Conservation (phyloP, 73 alveolate genomes). For the Paramecium pentaurelia region DNA sequence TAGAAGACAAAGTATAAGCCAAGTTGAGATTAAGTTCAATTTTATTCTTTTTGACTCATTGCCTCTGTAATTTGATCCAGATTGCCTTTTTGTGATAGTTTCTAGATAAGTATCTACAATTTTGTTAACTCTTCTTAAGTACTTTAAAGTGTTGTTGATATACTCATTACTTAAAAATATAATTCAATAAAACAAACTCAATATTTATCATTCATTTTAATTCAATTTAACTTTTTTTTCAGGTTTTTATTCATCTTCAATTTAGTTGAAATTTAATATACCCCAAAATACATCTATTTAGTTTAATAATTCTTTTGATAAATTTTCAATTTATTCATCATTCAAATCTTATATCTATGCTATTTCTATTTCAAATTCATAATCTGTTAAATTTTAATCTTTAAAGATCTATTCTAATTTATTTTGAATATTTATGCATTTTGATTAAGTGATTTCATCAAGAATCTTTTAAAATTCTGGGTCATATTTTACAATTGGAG, state of each 20-base stretch:
- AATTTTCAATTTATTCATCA: background rate
- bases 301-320: background rate
- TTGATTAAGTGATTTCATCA: background rate
- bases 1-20: constrained; percentile 24
- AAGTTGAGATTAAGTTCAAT: constrained; percentile 24
- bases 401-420: background rate
- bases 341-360: background rate
- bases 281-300: background rate
- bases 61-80: background rate
- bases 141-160: background rate
- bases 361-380: background rate
- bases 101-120: background rate
- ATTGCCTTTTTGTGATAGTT: background rate
- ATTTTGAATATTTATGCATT: background rate
- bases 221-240: background rate
- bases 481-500: background rate
- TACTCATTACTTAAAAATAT: background rate
- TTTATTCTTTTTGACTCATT: background rate
- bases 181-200: background rate
- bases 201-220: background rate
- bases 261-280: background rate
- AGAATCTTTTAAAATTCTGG: background rate
- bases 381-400: background rate
- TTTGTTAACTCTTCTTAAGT: background rate
- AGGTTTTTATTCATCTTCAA: background rate